These are phyloP conservation scores for Rubia yunnanensis DNA, from an alignment of 257 asterid genomes.

Conservation along the genomic window DNA sequence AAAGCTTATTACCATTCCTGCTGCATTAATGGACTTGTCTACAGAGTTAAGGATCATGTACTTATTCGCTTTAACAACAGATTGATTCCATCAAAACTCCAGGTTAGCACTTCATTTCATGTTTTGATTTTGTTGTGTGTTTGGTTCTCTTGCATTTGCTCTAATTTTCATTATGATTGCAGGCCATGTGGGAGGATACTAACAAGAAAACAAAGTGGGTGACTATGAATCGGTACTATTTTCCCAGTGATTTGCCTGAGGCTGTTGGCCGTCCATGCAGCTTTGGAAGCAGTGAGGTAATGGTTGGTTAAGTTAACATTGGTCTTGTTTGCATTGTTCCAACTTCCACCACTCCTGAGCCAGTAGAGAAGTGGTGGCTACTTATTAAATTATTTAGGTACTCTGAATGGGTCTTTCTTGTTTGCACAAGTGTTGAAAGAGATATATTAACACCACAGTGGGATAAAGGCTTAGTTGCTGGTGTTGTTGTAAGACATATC, in stretches of 20 bases:
- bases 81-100: slow-evolving; percentile 66
- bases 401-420: neutral
- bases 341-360: neutral
- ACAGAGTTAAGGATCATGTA: slow-evolving; percentile 49
- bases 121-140: neutral
- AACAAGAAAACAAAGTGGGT: slow-evolving; percentile 54
- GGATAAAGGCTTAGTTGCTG: too few species aligned
- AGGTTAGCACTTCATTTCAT: slow-evolving; percentile 45
- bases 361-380: neutral
- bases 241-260: slow-evolving; percentile 87
- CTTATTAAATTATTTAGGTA: neutral
- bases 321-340: neutral
- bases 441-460: too few species aligned
- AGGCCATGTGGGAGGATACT: slow-evolving; percentile 95
- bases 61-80: slow-evolving; percentile 47
- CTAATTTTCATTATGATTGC: slow-evolving; percentile 21
- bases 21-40: slow-evolving; percentile 52
- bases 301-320: neutral
- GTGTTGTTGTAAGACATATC: neutral
- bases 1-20: slow-evolving; percentile 60
- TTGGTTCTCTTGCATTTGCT: neutral
- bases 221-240: slow-evolving; percentile 65
- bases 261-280: slow-evolving; percentile 89
- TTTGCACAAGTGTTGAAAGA: neutral
- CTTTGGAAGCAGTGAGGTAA: slow-evolving; percentile 83